Base-by-base conservation (phyloP, 768 basidiomycete species). In the Mycena vulgaris region DNA sequence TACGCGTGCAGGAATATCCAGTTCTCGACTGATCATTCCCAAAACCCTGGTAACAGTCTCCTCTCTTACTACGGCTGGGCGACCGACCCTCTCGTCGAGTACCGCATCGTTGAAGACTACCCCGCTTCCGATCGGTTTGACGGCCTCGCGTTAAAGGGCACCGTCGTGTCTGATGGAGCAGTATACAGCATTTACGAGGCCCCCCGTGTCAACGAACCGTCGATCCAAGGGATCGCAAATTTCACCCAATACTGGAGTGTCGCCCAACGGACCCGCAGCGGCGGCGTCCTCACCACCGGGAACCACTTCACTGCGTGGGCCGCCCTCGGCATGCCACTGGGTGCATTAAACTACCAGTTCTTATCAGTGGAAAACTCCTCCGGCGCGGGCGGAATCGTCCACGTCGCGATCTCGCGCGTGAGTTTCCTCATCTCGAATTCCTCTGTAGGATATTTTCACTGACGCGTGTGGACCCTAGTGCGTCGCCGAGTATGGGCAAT, bases 31-130 rank as follows among this genome's bases (percentile, higher is more conserved):
- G 19, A 25, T 28, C 27, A 25, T 17, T 69, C 74, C 25, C 82
- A 83, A 35, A 79, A n/a, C n/a, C n/a, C 79, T 70, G 85, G 85
- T 9, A 86, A 84, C 77, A 73, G 77, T 65, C 84, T 84, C 75
- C 80, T 86, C 31, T 80, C 85, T 39, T 78, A 86, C 58, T 85
- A 85, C 71, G 86, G 86, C 52, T 86, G 84, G 85, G 84, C 83
- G 86, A n/a, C n/a, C n/a, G n/a, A n/a, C n/a, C n/a, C n/a, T n/a
- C n/a, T n/a, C n/a, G n/a, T n/a, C n/a, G n/a, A n/a, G n/a, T n/a
- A n/a, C n/a, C n/a, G n/a, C n/a, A n/a, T n/a, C n/a, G n/a, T n/a
- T n/a, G n/a, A n/a, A 47, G 21, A 2, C 57, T 59, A 25, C 21
- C 77, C 83, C 40, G 74, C 72, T 30, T 85, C 82, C 78, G 83